Evolutionary conservation across 2,329 filamentous ascomycete genomes (phyloP).

Genomic region (Diaporthe citri): DNA sequence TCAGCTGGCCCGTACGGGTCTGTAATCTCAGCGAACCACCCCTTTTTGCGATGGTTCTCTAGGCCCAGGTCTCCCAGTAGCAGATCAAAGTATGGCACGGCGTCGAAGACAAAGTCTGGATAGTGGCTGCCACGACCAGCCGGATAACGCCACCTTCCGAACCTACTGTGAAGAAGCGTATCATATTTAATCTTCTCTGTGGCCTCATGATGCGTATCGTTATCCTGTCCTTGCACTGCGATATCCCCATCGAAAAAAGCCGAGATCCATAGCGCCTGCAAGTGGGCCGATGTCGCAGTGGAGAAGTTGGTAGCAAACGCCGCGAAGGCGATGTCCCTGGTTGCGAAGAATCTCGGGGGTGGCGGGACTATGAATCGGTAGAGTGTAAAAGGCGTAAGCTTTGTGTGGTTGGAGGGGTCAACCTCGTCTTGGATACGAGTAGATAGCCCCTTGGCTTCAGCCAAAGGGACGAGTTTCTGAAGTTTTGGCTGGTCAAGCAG

Average conservation of each 20-base stretch:
- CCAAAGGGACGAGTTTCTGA: constrained; percentile 58
- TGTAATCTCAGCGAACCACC: constrained; percentile 64
- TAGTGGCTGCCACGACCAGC: constrained; percentile 66
- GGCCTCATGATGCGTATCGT: constrained; percentile 46
- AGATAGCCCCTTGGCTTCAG: constrained; percentile 50
- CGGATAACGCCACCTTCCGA: constrained; percentile 77
- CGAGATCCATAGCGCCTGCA: constrained; percentile 72
- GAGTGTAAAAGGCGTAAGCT: constrained; percentile 56
- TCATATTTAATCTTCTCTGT: constrained; percentile 62
- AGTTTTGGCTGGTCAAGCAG: constrained; percentile 64
- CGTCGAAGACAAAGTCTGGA: constrained; percentile 82
- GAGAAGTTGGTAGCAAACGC: constrained; percentile 59
- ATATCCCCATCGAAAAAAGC: constrained; percentile 73
- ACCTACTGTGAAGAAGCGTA: constrained; percentile 75
- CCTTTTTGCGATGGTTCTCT: constrained; percentile 66
- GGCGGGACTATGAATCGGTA: constrained; percentile 63
- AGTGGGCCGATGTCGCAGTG: constrained; percentile 56
- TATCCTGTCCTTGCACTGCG: constrained; percentile 29
- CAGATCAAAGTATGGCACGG: constrained; percentile 78
- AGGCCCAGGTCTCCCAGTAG: constrained; percentile 76
- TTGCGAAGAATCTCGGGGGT: constrained; percentile 51
- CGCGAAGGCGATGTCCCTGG: constrained; percentile 59
- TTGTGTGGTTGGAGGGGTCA: constrained; percentile 46
- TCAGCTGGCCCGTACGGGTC: constrained; percentile 71
- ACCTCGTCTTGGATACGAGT: constrained; percentile 40